Percentiles rank a stretch among this genome's conserved stretches.
These are phyloP conservation scores for Linum trigynum DNA, from an alignment of 345 rosid genomes.

Conservation along the genomic window DNA sequence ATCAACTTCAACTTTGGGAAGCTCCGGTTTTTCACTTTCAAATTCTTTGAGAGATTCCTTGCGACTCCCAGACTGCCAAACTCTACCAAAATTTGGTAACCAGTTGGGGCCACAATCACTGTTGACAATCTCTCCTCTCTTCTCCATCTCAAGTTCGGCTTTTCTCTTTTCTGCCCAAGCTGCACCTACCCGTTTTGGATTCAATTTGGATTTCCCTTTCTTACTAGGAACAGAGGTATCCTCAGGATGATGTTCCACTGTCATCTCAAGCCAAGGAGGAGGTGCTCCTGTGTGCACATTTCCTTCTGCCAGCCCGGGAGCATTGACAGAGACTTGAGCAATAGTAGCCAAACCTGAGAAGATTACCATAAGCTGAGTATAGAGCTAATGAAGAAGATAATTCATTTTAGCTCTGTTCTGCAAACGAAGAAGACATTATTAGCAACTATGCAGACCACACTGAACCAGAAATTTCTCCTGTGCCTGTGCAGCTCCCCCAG, in stretches of 20 bases:
- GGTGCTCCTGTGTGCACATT: conserved; percentile 79
- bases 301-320: conserved; percentile 30
- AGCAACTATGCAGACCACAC: not conserved
- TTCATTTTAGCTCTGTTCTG: not conserved
- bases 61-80: conserved; percentile 90
- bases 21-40: conserved; percentile 56
- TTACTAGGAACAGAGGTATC: conserved; percentile 19
- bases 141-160: conserved; percentile 80
- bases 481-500: not conserved
- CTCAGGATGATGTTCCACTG: conserved; percentile 32
- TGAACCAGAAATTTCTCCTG: not conserved
- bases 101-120: conserved; percentile 46
- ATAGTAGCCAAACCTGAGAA: conserved; percentile 36
- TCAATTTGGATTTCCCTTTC: conserved; percentile 50
- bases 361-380: conserved; percentile 3
- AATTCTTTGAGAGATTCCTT: conserved; percentile 87
- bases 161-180: conserved; percentile 94
- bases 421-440: not conserved
- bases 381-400: not conserved
- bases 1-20: conserved; percentile 34
- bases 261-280: conserved; percentile 70
- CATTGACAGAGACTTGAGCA: conserved; percentile 27
- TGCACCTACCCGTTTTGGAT: conserved; percentile 87
- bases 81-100: conserved; percentile 96
- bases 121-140: conserved; percentile 49